Conservation (phyloP, 805 yeast species). For the Sugiyamaella qingdaonensis region DNA sequence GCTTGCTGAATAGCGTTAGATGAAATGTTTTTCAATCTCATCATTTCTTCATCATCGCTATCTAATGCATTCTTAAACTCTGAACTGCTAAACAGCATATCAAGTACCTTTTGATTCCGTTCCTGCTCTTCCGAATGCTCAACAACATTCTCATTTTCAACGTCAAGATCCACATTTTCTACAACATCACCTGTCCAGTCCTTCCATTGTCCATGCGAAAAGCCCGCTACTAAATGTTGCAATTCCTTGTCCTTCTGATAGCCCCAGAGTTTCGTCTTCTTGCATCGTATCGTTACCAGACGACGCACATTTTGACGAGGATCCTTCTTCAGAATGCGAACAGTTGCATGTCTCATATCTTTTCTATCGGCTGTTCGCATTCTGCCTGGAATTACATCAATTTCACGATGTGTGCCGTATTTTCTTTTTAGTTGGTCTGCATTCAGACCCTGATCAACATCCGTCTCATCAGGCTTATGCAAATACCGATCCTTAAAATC, state of each 20-base stretch:
- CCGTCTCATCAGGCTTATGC: neutral
- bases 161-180: conserved; percentile 45
- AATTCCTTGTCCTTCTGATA: conserved; percentile 60
- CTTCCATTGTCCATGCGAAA: conserved; percentile 66
- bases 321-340: conserved; percentile 46
- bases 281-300: conserved; percentile 47
- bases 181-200: conserved; percentile 76
- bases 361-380: conserved; percentile 54
- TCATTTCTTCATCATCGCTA: conserved; percentile 22
- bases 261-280: conserved; percentile 89
- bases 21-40: neutral
- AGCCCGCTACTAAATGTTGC: conserved; percentile 61
- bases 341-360: conserved; percentile 49
- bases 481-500: conserved; percentile 36
- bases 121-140: conserved; percentile 38
- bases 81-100: conserved; percentile 40
- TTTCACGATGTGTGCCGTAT: conserved; percentile 26
- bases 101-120: conserved; percentile 45
- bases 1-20: neutral
- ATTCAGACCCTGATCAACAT: conserved; percentile 11
- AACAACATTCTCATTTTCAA: conserved; percentile 34
- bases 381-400: conserved; percentile 53
- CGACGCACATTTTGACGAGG: conserved; percentile 43
- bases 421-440: conserved; percentile 30
- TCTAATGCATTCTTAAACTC: conserved; percentile 22